Conservation (phyloP, 352 stramenopile genomes). For the Pythium rishiriense region DNA sequence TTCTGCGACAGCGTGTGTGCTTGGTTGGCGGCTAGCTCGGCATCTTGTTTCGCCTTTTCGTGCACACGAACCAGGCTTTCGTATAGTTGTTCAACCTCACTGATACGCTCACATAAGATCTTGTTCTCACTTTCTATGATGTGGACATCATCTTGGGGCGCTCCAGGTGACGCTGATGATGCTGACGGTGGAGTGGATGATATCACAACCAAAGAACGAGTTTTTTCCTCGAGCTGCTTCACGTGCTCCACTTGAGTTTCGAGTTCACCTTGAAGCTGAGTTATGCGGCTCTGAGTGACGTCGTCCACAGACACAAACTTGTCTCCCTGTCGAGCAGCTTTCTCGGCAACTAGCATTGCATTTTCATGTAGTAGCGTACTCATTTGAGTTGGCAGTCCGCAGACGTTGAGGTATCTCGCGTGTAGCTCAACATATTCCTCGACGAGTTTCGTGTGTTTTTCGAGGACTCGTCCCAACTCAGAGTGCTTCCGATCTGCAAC, state of each 20-base stretch:
- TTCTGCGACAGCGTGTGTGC: constrained; percentile 53
- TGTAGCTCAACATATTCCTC: constrained; percentile 49
- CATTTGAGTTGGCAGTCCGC: constrained; percentile 48
- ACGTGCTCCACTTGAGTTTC: constrained; percentile 35
- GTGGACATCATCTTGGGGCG: constrained; percentile 9
- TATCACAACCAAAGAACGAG: constrained; percentile 2
- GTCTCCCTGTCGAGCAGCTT: constrained; percentile 17
- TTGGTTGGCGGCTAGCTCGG: constrained; percentile 60
- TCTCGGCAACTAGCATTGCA: constrained; percentile 47
- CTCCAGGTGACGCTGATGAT: not conserved
- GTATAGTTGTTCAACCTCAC: constrained; percentile 77
- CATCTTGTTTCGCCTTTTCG: constrained; percentile 63
- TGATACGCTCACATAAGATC: constrained; percentile 64
- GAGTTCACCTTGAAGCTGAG: constrained; percentile 55
- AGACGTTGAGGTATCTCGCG: constrained; percentile 48
- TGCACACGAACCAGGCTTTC: constrained; percentile 63
- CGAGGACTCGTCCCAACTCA: constrained; percentile 33
- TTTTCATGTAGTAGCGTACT: constrained; percentile 49
- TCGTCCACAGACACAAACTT: constrained; percentile 19
- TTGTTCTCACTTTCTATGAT: constrained; percentile 52
- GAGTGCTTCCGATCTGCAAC: constrained; percentile 46
- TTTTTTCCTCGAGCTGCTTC: constrained; percentile 51
- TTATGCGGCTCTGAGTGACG: constrained; percentile 38
- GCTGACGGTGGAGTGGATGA: not conserved
- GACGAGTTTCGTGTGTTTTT: constrained; percentile 42